Evolutionary conservation across 2,329 filamentous ascomycete genomes (phyloP).

Genomic region (Nectriaceae sp.): DNA sequence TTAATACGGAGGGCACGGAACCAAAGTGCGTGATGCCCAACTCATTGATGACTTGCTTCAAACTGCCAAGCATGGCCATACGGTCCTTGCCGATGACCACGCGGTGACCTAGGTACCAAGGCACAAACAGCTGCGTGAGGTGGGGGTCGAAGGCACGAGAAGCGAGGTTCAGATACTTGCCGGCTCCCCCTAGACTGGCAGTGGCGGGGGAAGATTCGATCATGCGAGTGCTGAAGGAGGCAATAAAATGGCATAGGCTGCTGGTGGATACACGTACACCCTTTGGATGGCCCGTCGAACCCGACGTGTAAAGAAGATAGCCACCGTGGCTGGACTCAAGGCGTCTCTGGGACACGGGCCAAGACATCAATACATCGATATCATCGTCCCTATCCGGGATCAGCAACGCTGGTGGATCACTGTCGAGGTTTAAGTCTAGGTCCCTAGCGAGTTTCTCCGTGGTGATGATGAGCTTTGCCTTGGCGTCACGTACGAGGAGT

Average conservation of each 20-base stretch:
- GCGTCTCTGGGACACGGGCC: background rate
- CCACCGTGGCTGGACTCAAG: constrained; percentile 40
- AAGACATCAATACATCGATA: background rate
- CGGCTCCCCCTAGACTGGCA: constrained; percentile 19
- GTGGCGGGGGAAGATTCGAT: constrained; percentile 13
- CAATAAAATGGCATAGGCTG: constrained; percentile 40
- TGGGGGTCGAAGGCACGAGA: constrained; percentile 28
- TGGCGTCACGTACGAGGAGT: constrained; percentile 63
- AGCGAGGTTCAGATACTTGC: constrained; percentile 26
- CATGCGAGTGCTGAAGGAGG: background rate
- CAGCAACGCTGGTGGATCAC: background rate
- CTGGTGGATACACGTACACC: constrained; percentile 64
- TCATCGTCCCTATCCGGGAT: background rate
- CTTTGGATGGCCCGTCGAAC: constrained; percentile 66
- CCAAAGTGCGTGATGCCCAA: constrained; percentile 65
- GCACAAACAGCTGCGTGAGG: constrained; percentile 24
- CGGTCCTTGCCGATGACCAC: background rate
- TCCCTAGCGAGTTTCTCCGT: constrained; percentile 30
- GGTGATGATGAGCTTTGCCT: constrained; percentile 51
- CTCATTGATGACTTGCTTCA: constrained; percentile 42
- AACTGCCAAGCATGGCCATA: constrained; percentile 31
- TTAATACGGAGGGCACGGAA: constrained; percentile 63
- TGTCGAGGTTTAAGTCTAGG: constrained; percentile 5
- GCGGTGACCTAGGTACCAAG: background rate
- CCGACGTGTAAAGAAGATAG: constrained; percentile 68